phyloP scores from a whole-genome alignment of 768 basidiomycete genomes.

The Rhodotorula toruloides region DNA sequence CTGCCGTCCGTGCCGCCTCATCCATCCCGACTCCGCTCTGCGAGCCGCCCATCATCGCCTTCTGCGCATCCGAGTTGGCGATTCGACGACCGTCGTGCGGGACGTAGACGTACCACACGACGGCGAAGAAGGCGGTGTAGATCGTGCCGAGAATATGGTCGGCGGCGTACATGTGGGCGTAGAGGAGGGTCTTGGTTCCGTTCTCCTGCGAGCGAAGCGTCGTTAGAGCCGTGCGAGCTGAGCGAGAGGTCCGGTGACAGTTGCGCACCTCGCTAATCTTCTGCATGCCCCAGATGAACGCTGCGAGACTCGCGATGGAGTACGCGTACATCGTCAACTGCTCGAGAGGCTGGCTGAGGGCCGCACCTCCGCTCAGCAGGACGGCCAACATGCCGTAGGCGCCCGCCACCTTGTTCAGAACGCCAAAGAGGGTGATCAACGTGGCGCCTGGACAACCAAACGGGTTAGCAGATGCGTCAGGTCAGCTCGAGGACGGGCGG shows the following conservation, averaged over 20 bases:
- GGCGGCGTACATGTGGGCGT: conserved; percentile 84
- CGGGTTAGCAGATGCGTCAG: not conserved
- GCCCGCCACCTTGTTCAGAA: conserved; percentile 92
- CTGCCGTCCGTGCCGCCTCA: conserved; percentile 62
- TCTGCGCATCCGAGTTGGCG: conserved; percentile 79
- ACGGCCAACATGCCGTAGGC: conserved; percentile 92
- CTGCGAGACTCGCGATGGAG: conserved; percentile 73
- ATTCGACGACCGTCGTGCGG: conserved; percentile 82
- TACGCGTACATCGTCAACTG: conserved; percentile 92
- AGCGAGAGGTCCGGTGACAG: conserved; percentile 1
- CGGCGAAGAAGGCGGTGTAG: conserved; percentile 87
- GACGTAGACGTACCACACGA: conserved; percentile 83
- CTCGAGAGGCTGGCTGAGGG: conserved; percentile 51
- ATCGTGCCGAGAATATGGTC: conserved; percentile 85
- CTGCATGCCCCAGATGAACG: conserved; percentile 77
- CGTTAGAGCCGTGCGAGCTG: conserved; percentile 23
- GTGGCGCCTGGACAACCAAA: conserved; percentile 56
- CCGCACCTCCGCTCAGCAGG: conserved; percentile 72
- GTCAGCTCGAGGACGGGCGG: not conserved
- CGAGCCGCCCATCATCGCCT: conserved; percentile 66
- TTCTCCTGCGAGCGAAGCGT: conserved; percentile 65
- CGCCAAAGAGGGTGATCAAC: conserved; percentile 80
- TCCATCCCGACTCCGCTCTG: conserved; percentile 51
- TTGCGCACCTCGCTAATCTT: conserved; percentile 79
- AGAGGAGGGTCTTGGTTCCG: conserved; percentile 71